Evolutionary conservation across 192 early-diverging fungal species (phyloP), one percentile per base, ranked within the genome.

Genomic region (Gryganskiella cystojenkinii): DNA sequence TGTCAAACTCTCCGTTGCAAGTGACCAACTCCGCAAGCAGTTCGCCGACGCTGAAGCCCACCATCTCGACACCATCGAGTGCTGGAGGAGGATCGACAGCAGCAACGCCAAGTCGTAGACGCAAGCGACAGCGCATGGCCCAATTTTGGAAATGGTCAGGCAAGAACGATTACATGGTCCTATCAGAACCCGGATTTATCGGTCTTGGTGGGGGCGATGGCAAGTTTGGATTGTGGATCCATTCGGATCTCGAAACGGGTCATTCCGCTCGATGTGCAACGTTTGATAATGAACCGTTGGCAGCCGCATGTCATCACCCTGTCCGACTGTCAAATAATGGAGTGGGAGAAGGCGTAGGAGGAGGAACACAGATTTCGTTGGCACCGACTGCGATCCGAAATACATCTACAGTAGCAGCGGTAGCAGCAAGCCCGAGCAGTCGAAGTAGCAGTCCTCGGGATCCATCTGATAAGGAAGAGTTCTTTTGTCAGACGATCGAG

Each of bases 181-280:
- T 92, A 31, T 89, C 88, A 25, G 92, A 94, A 58, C 83, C 85
- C 2, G 88, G 89, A 30, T 94, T 90, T 74, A 83, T 95, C 14
- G 92, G 92, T 19, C 80, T 95, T 56, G 93, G 93, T 30, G 92
- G 93, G 54, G 93, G 89, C 13, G 84, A 91, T 34, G 93, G 93
- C 33, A 87, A 87, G 61, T 88, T 91, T 80, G 93, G 93, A 0
- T 79, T 94, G 20, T 94, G 89, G 89, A 71, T 94, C 35, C 88
- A 94, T 52, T 82, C 85, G 28, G 88, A 92, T 70, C 84, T 94
- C 30, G 80, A 88, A 33, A 84, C 83, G 31, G 93, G 93, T 2
- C 87, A 90, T 63, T 89, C 90, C 1, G 85, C 84, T 14, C 70
- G 76, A 35, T 94, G 92, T 61, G 86, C 86, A 10, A 93, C 93